Conservation (phyloP, 768 basidiomycete species). For the Mycena metata region DNA sequence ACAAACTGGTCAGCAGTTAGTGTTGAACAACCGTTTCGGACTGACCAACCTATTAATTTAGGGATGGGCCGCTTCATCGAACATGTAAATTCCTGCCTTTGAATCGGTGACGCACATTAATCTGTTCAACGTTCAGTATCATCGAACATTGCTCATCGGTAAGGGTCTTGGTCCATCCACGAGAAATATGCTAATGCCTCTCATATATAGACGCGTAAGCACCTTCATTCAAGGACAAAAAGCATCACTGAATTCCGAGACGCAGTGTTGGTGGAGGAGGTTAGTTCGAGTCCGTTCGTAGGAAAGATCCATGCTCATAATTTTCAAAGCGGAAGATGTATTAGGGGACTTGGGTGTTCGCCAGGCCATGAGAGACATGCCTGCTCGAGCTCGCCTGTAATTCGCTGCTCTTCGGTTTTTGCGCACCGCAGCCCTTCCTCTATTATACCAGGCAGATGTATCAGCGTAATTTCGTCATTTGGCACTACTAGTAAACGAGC, state of each 20-base stretch:
- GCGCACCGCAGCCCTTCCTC: background rate
- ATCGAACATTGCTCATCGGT: slow-evolving; percentile 65
- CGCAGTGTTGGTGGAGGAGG: slow-evolving; percentile 77
- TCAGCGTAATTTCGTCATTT: slow-evolving; percentile 22
- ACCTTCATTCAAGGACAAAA: background rate
- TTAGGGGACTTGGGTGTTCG: slow-evolving; percentile 85
- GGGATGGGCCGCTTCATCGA: slow-evolving; percentile 74
- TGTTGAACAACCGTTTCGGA: slow-evolving; percentile 20
- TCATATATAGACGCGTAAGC: slow-evolving; percentile 66
- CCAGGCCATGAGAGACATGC: slow-evolving; percentile 84
- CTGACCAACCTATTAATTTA: slow-evolving; percentile 37
- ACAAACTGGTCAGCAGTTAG: slow-evolving; percentile 68
- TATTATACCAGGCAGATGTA: background rate
- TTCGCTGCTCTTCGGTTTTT: background rate
- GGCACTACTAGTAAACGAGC: slow-evolving; percentile 11
- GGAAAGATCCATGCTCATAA: slow-evolving; percentile 22
- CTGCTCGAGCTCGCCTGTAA: slow-evolving; percentile 79
- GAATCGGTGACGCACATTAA: no score
- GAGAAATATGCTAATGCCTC: no score
- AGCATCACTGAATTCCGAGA: slow-evolving; percentile 1
- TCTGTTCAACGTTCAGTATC: slow-evolving; percentile 56
- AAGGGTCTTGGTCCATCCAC: no score
- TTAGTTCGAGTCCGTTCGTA: slow-evolving; percentile 35
- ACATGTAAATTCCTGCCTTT: slow-evolving; percentile 52
- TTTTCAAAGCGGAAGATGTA: slow-evolving; percentile 75